Percentiles rank a stretch among this genome's conserved stretches.
Conservation (phyloP, 1,284 basidiomycete species). For the Ceratobasidium sp. region DNA sequence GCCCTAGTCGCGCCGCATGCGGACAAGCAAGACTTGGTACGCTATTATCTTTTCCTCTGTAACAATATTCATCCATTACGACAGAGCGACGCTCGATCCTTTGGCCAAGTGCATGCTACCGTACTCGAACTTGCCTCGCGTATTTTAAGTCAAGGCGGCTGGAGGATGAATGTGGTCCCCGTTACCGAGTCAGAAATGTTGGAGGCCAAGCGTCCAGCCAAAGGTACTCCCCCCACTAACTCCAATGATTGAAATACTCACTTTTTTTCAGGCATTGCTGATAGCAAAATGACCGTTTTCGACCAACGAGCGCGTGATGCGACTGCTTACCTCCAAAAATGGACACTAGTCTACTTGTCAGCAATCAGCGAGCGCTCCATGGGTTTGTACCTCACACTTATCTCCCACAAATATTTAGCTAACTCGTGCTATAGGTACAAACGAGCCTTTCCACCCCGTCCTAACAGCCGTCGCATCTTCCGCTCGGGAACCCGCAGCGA, state of each 20-base stretch:
- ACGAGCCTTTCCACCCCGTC: conserved; percentile 33
- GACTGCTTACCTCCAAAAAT: conserved; percentile 39
- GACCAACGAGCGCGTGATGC: conserved; percentile 36
- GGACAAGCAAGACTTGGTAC: conserved; percentile 77
- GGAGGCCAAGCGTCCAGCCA: conserved; percentile 60
- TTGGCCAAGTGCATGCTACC: conserved; percentile 83
- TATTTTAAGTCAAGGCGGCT: conserved; percentile 69
- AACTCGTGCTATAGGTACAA: conserved; percentile 18
- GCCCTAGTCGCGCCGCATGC: conserved; percentile 69
- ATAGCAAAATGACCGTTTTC: conserved; percentile 38
- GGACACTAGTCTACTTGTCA: conserved; percentile 39
- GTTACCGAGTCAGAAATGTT: conserved; percentile 72
- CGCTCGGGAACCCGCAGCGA: conserved; percentile 39
- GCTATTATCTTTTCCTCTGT: conserved; percentile 45
- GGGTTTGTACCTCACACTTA: conserved; percentile 8
- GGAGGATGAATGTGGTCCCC: conserved; percentile 67
- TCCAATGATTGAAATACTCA: neutral
- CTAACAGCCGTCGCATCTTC: conserved; percentile 30
- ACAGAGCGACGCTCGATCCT: conserved; percentile 47
- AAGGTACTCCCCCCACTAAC: conserved; percentile 53
- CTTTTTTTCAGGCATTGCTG: conserved; percentile 37
- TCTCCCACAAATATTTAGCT: neutral
- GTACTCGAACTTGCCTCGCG: conserved; percentile 78
- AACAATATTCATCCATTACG: neutral
- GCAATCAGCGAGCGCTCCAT: conserved; percentile 35